phyloP scores from a whole-genome alignment of 768 basidiomycete species.

The Inosperma sp. region DNA sequence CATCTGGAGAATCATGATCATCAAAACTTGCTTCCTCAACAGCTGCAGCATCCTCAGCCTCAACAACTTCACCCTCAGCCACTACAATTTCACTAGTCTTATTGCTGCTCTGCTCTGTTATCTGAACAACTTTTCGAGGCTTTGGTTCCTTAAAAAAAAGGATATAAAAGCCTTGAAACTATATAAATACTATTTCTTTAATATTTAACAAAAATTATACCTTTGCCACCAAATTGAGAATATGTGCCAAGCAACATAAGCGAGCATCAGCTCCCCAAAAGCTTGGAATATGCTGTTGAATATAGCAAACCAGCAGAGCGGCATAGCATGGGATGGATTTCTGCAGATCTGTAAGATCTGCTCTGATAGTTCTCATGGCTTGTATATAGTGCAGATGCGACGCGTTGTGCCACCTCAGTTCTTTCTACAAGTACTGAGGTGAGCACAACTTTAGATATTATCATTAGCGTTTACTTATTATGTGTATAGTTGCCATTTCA shows the following conservation, averaged over 20 bases:
- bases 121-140: constrained; percentile 11
- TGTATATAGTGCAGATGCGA: too few relatives aligned
- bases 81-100: not conserved
- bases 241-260: constrained; percentile 28
- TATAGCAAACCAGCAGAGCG: too few relatives aligned
- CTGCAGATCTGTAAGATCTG: too few relatives aligned
- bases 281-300: too few relatives aligned
- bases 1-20: constrained; percentile 4
- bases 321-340: too few relatives aligned
- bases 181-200: constrained; percentile 5
- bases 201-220: constrained; percentile 12
- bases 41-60: constrained; percentile 13
- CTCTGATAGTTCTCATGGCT: too few relatives aligned
- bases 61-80: constrained; percentile 12
- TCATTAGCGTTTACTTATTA: too few relatives aligned
- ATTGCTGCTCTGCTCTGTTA: not conserved
- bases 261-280: constrained; percentile 4
- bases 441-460: too few relatives aligned
- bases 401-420: too few relatives aligned
- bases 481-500: too few relatives aligned
- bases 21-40: constrained; percentile 12
- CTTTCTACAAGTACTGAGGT: too few relatives aligned
- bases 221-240: constrained; percentile 32
- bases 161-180: too few relatives aligned
- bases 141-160: constrained; percentile 13